These are phyloP conservation scores for Millerozyma miso DNA, from an alignment of 805 yeast genomes.

Conservation along the genomic window DNA sequence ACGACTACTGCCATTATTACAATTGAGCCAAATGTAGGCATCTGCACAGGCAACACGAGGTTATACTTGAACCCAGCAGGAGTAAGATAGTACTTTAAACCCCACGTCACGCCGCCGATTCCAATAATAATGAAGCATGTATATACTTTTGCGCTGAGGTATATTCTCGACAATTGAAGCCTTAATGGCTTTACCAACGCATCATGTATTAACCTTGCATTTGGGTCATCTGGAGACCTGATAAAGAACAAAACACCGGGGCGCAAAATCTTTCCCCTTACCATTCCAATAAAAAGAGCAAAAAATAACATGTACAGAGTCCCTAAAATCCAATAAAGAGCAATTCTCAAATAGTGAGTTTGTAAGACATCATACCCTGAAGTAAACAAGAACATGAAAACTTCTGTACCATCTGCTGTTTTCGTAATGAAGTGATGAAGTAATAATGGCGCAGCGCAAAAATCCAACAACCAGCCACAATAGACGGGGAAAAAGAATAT, in stretches of 20 bases:
- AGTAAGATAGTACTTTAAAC: slow-evolving; percentile 25
- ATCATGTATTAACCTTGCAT: slow-evolving; percentile 79
- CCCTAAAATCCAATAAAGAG: slow-evolving; percentile 63
- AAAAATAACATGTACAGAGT: slow-evolving; percentile 83
- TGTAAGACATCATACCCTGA: slow-evolving; percentile 15
- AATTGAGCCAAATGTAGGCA: slow-evolving; percentile 6
- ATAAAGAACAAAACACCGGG: slow-evolving; percentile 90
- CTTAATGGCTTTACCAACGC: slow-evolving; percentile 74
- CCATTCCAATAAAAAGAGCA: slow-evolving; percentile 83
- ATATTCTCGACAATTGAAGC: slow-evolving; percentile 69
- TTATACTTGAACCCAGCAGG: slow-evolving; percentile 10
- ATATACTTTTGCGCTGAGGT: slow-evolving; percentile 70
- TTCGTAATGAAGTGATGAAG: slow-evolving; percentile 10
- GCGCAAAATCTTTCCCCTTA: slow-evolving; percentile 66
- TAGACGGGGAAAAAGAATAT: slow-evolving; percentile 79
- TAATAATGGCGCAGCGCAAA: slow-evolving; percentile 60
- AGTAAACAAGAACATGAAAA: slow-evolving; percentile 19
- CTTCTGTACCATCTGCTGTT: slow-evolving; percentile 4
- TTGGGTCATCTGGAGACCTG: slow-evolving; percentile 92
- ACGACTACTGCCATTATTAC: slow-evolving; percentile 3
- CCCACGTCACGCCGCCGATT: slow-evolving; percentile 63
- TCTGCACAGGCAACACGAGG: slow-evolving; percentile 26
- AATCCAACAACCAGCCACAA: slow-evolving; percentile 76
- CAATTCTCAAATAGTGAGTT: slow-evolving; percentile 17
- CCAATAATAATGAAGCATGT: slow-evolving; percentile 69